Percentiles rank a stretch among this genome's conserved stretches.
Evolutionary conservation across 2,329 filamentous ascomycete species (phyloP).

Genomic region (Celoporthe dispersa): DNA sequence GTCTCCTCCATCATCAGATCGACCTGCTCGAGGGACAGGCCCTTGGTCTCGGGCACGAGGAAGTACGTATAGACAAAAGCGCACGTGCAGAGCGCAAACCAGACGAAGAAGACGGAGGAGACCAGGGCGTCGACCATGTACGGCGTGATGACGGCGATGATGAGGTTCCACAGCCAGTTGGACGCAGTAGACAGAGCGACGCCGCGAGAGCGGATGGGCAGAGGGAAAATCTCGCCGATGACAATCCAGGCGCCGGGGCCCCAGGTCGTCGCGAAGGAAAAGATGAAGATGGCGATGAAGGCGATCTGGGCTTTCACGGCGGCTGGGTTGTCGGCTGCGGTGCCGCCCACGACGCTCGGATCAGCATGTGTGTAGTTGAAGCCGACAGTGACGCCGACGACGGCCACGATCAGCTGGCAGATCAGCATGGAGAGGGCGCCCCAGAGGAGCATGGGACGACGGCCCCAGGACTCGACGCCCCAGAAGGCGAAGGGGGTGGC

Average conservation of each 20-base stretch:
- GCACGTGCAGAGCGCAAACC: slow-evolving; percentile 61
- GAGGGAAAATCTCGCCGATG: slow-evolving; percentile 76
- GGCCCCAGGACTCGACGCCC: slow-evolving; percentile 71
- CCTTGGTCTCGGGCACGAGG: slow-evolving; percentile 75
- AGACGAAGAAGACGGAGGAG: slow-evolving; percentile 60
- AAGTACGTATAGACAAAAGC: slow-evolving; percentile 61
- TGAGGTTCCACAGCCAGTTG: slow-evolving; percentile 77
- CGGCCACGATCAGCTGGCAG: slow-evolving; percentile 71
- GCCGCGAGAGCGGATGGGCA: slow-evolving; percentile 74
- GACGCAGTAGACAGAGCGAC: slow-evolving; percentile 72
- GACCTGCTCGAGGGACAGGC: slow-evolving; percentile 73
- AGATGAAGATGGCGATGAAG: slow-evolving; percentile 80
- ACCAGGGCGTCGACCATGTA: slow-evolving; percentile 65
- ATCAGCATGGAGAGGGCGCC: slow-evolving; percentile 73
- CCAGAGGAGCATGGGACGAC: slow-evolving; percentile 69
- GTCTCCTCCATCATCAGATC: slow-evolving; percentile 64
- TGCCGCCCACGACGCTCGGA: slow-evolving; percentile 38
- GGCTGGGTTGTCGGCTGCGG: slow-evolving; percentile 47
- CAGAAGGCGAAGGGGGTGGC: slow-evolving; percentile 76
- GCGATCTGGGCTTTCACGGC: slow-evolving; percentile 64
- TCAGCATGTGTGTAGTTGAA: slow-evolving; percentile 34
- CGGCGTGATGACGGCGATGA: slow-evolving; percentile 65
- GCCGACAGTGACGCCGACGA: slow-evolving; percentile 49
- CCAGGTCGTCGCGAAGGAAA: slow-evolving; percentile 80
- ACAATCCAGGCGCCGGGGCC: slow-evolving; percentile 66